Evolutionary conservation across 208 protist species (phyloP).

Genomic region (Wallacemonas sp.): DNA sequence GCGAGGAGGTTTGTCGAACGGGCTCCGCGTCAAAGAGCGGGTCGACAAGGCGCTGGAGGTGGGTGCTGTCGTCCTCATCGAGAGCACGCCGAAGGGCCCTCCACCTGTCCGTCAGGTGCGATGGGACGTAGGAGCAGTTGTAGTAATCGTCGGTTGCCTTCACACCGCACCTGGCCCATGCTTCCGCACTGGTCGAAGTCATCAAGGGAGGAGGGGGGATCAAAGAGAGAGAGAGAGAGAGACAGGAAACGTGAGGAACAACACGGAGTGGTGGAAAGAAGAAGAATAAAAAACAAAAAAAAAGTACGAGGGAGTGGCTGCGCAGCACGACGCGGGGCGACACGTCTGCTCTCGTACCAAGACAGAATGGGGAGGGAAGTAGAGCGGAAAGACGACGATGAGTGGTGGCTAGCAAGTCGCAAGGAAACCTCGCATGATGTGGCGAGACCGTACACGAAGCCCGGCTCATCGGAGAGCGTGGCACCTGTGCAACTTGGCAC

Average conservation of each 20-base stretch:
- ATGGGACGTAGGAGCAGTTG: constrained; percentile 40
- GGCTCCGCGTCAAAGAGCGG: not conserved
- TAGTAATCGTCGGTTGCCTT: constrained; percentile 46
- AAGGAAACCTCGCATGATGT: no score
- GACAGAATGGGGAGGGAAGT: not conserved
- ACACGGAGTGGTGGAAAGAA: not conserved
- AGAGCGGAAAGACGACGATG: not conserved
- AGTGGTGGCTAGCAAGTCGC: no score
- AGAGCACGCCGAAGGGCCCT: constrained; percentile 19
- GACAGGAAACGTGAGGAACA: not conserved
- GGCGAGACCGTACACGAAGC: no score
- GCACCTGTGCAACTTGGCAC: no score
- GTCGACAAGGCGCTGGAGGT: constrained; percentile 2
- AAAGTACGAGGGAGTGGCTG: not conserved
- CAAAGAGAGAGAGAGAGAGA: constrained; percentile 1
- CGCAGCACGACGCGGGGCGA: no score
- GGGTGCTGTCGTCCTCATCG: not conserved
- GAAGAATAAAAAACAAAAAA: not conserved
- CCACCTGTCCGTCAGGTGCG: constrained; percentile 35
- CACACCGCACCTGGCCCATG: constrained; percentile 1
- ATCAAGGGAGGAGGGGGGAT: no score
- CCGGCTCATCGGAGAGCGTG: no score
- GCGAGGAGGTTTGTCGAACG: not conserved
- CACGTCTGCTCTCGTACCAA: not conserved
- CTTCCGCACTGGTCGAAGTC: not conserved